Conservation (phyloP, 305 asterid genomes). For the Striga hermonthica region DNA sequence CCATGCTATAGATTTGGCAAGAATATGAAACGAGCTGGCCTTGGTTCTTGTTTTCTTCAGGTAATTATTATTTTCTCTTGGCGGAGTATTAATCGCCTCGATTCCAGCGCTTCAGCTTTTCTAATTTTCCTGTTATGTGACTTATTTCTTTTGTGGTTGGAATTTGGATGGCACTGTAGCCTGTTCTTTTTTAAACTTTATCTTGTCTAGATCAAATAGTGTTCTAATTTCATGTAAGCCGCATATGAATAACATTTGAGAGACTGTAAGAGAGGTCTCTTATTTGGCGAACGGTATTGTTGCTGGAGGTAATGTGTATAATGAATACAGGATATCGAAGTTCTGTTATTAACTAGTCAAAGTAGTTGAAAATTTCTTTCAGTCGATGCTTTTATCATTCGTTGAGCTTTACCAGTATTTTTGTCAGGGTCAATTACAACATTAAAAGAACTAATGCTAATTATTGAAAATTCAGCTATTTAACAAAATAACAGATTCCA, state of each 20-base stretch:
- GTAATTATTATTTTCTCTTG: constrained; percentile 33
- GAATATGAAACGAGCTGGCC: constrained; percentile 94
- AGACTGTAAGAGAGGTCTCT: too few relatives aligned
- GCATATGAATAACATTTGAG: too few relatives aligned
- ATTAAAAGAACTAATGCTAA: neutral
- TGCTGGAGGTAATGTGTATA: too few relatives aligned
- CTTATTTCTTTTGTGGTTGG: neutral
- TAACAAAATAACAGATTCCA: neutral
- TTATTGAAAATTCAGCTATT: neutral
- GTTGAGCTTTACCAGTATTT: neutral
- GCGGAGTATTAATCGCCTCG: too few relatives aligned
- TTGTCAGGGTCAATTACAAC: neutral
- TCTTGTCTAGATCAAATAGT: constrained; percentile 5
- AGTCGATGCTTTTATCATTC: too few relatives aligned
- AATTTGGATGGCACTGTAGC: constrained; percentile 3
- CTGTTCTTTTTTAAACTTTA: neutral
- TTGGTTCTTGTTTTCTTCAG: constrained; percentile 85
- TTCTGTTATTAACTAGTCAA: neutral
- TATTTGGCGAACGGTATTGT: too few relatives aligned
- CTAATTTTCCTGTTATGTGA: neutral
- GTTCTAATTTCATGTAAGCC: neutral
- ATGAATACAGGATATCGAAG: too few relatives aligned
- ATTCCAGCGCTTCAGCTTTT: neutral
- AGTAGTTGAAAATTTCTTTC: neutral
- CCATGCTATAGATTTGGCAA: constrained; percentile 95